Conservation (phyloP, 2,329 filamentous ascomycete species). For the Passalora sequoiae region DNA sequence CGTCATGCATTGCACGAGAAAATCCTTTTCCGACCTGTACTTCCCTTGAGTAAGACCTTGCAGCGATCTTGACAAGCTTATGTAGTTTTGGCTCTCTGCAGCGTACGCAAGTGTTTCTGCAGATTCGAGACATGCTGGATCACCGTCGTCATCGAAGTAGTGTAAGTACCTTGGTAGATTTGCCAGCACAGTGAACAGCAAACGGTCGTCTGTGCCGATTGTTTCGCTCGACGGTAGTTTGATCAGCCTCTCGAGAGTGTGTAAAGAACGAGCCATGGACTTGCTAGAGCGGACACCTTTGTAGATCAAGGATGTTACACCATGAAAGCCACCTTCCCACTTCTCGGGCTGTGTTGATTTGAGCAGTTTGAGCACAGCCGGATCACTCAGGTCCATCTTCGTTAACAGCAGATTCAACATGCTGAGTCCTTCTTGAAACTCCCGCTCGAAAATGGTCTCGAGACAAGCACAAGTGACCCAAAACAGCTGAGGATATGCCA, state of each 20-base stretch:
- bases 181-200: conserved; percentile 84
- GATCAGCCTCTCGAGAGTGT: conserved; percentile 72
- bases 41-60: conserved; percentile 63
- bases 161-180: conserved; percentile 83
- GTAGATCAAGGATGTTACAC: conserved; percentile 78
- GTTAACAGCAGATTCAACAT: conserved; percentile 85
- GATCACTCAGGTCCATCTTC: conserved; percentile 74
- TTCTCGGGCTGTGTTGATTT: conserved; percentile 72
- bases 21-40: conserved; percentile 66
- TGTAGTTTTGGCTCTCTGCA: conserved; percentile 66
- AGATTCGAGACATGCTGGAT: conserved; percentile 54
- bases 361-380: conserved; percentile 63
- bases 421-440: conserved; percentile 84
- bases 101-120: conserved; percentile 67
- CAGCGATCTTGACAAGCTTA: conserved; percentile 63
- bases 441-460: conserved; percentile 92
- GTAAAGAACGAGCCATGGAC: conserved; percentile 72
- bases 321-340: conserved; percentile 87
- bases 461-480: conserved; percentile 97
- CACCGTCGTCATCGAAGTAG: conserved; percentile 63
- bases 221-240: conserved; percentile 72
- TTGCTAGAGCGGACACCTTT: conserved; percentile 85
- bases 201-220: conserved; percentile 72
- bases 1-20: conserved; percentile 66
- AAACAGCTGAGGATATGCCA: conserved; percentile 91